Base-by-base conservation (phyloP, 129 eudicot genomes). In the Heracleum sosnowskyi region DNA sequence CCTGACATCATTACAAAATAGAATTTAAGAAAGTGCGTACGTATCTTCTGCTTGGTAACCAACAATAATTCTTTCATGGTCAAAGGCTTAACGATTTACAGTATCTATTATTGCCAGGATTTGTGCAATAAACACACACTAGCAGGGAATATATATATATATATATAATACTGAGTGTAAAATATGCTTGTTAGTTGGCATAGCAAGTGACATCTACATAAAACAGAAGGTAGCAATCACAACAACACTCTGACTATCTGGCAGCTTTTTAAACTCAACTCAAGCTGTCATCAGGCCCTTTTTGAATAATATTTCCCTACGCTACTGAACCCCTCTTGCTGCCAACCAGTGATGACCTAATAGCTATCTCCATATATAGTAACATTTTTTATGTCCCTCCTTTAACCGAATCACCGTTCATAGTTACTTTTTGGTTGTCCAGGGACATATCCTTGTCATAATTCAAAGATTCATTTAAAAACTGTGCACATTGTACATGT, bases 1-100 rank as follows among this genome's bases (percentile, higher is more conserved):
- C 86, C 89, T 86, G 31, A 2, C 28, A 41, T 20, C 57, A 42
- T 24, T 4, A 22, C 26, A 20, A 13, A 57, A 49, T 3, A 13
- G 24, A 44, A 9, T 9, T 45, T 1, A 12, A 5, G 18, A 45
- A 36, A 16, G 10, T 6, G 16, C 0, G 22, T 66, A 31, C 72
- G 3, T 66, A 66, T 29, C 29, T 11, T n/a, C 68, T 31, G 31
- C 37, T 1, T 5, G 22, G 39, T 66, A 66, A 33, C 20, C 5
- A 15, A 31, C 22, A 17, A 29, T 63, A 63, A 28, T 63, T 26
- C 35, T 63, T 11, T 24, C 63, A 55, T 55, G 63, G 69, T 62
- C 15, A 28, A 26, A 62, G 69, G 24, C 34, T n/a, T 28, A 11
- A 26, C 17, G 0, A 2, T 26, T 60, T 26, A n/a, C n/a, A n/a